Evolutionary conservation across 2,329 filamentous ascomycete species (phyloP).

Genomic region (Pezicula neosporulosa): DNA sequence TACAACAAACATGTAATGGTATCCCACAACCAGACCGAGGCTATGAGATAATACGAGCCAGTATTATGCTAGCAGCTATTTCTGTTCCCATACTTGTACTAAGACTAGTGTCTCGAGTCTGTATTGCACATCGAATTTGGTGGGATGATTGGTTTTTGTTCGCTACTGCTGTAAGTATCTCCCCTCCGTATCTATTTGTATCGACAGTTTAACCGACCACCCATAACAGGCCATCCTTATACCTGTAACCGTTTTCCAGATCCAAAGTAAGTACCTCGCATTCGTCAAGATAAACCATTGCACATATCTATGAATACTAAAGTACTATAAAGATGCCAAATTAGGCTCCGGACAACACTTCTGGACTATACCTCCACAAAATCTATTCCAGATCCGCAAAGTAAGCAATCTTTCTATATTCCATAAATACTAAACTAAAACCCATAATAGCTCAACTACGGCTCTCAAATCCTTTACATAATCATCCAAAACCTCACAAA

Average conservation of each 20-base stretch:
- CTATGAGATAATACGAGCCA: conserved; percentile 8
- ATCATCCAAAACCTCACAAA: conserved; percentile 16
- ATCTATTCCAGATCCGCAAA: conserved; percentile 10
- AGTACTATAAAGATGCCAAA: conserved; percentile 5
- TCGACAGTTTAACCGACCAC: not conserved
- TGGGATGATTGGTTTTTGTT: conserved; percentile 15
- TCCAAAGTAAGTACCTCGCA: conserved; percentile 8
- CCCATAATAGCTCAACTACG: conserved; percentile 14
- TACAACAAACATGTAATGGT: conserved; percentile 12
- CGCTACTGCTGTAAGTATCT: conserved; percentile 8
- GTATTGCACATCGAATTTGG: conserved; percentile 11
- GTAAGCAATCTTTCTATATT: conserved; percentile 1
- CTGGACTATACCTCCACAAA: conserved; percentile 10
- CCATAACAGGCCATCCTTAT: conserved; percentile 11
- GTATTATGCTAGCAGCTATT: conserved; percentile 9
- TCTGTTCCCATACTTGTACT: conserved; percentile 12
- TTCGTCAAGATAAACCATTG: too few relatives aligned
- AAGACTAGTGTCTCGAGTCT: conserved; percentile 12
- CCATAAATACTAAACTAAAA: not conserved
- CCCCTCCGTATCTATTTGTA: not conserved
- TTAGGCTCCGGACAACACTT: conserved; percentile 16
- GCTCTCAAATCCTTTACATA: conserved; percentile 15
- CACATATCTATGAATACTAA: not conserved
- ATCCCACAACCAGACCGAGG: conserved; percentile 9
- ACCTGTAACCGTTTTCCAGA: conserved; percentile 10